Evolutionary conservation across 441 rosid genomes (phyloP).

Genomic region (Arabidopsis hybrid): DNA sequence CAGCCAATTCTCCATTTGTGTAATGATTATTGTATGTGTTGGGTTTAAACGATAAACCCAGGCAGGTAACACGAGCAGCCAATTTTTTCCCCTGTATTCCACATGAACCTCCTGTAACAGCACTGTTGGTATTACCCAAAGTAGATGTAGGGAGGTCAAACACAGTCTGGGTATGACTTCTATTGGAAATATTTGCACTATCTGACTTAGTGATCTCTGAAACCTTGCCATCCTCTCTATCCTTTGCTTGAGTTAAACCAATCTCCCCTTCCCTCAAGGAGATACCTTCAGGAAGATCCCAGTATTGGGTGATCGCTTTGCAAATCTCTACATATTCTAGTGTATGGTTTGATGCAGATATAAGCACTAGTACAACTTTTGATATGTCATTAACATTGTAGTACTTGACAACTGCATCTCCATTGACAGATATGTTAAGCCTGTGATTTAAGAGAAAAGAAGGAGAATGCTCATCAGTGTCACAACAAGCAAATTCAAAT

Average conservation of each 20-base stretch:
- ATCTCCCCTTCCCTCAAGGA: conserved; percentile 44
- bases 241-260: conserved; percentile 40
- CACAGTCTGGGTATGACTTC: conserved; percentile 46
- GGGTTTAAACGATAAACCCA: conserved; percentile 70
- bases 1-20: conserved; percentile 78
- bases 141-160: conserved; percentile 46
- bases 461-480: conserved; percentile 18
- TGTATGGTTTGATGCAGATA: conserved; percentile 56
- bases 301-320: conserved; percentile 65
- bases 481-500: conserved; percentile 5
- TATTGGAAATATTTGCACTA: conserved; percentile 45
- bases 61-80: conserved; percentile 45
- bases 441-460: conserved; percentile 49
- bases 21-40: conserved; percentile 76
- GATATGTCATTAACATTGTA: conserved; percentile 73
- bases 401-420: conserved; percentile 56
- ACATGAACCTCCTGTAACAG: conserved; percentile 37
- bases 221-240: conserved; percentile 38
- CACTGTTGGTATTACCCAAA: conserved; percentile 44
- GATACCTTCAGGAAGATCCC: conserved; percentile 61
- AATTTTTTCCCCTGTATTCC: conserved; percentile 51
- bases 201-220: conserved; percentile 45
- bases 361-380: conserved; percentile 63
- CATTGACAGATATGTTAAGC: conserved; percentile 53
- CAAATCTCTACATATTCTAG: conserved; percentile 60